Evolutionary conservation across 2,329 filamentous ascomycete species (phyloP), one percentile per base, ranked within the genome.

Genomic region (Epichloe sylvatica): DNA sequence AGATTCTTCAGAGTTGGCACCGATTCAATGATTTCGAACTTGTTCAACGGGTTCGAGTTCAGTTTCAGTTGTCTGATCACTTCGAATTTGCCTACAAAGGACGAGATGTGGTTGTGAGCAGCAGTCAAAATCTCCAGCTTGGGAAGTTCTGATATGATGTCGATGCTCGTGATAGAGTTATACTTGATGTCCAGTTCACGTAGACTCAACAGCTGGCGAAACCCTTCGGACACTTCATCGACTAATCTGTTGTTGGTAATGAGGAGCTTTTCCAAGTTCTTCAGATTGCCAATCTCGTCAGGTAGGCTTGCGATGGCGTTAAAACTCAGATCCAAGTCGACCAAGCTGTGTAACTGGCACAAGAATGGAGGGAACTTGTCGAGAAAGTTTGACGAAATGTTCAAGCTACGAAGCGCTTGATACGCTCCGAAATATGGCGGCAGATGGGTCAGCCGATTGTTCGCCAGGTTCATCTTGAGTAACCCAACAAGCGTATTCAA

Each of bases 271-370:
- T 97, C 92, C 37, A 98, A 70, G 49, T 82, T 86, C 51, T 75
- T 80, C 51, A 98, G 69, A 49, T 81, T 80, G 6, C 89, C 87
- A 55, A 98, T 86, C 54, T 82, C 72, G 13, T 83, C 81, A 0
- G 90, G 89, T 7, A 98, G 70, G 49, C 72, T 77, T 11, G 78
- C 78, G 54, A 98, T 95, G 39, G 83, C 79, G 63, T 98, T 98
- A 76, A 98, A 98, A 64, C 91, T 97, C 62, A 98, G 80, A 60
- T 98, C 92, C 39, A 98, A 77, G 62, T 98, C 91, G 12, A 95
- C 86, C 43, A 98, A 70, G 41, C 84, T 89, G 55, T 80, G 80
- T 19, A 98, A 70, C 23, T 87, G 77, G 65, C 88, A 91, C 21
- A 98, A 72, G 58, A 94, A 94, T 21, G 83, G 74, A 0, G 92